Percentiles rank a stretch among this genome's conserved stretches.
Conservation (phyloP, 108 stramenopile genomes). For the Parietichytrium sp. region DNA sequence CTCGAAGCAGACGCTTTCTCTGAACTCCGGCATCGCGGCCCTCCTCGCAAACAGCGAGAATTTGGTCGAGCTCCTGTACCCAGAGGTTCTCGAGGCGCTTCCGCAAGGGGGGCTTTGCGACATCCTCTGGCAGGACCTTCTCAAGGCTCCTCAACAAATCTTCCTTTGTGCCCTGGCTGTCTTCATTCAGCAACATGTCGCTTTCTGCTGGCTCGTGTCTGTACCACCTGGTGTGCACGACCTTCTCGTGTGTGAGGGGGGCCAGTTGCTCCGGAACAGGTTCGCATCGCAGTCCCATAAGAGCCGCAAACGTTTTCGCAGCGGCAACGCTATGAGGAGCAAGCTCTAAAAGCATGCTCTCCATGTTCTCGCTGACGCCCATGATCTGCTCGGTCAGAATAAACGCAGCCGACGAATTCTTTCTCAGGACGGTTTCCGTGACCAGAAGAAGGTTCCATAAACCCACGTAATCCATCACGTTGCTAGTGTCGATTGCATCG, state of each 20-base stretch:
- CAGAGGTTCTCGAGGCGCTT: neutral
- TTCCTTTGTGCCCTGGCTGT: too few relatives aligned
- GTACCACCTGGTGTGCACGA: neutral
- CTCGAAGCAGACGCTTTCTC: too few relatives aligned
- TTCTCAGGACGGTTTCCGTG: neutral
- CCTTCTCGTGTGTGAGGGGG: neutral
- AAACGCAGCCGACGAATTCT: neutral
- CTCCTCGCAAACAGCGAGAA: too few relatives aligned
- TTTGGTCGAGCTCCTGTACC: neutral
- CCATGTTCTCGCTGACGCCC: neutral
- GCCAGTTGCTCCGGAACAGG: neutral
- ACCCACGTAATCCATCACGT: constrained; percentile 19
- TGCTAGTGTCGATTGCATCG: constrained; percentile 35
- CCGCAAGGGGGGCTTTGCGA: neutral
- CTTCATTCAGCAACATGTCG: too few relatives aligned
- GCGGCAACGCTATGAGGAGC: neutral
- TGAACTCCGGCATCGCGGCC: too few relatives aligned
- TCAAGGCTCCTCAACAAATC: too few relatives aligned
- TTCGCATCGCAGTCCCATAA: neutral
- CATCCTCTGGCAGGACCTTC: too few relatives aligned
- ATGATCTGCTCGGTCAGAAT: constrained; percentile 22
- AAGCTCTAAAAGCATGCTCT: neutral
- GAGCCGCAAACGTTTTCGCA: neutral
- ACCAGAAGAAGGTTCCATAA: constrained; percentile 20
- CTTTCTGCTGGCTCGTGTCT: neutral